phyloP scores from a whole-genome alignment of 208 protist species.

The Leishmania mexicana region DNA sequence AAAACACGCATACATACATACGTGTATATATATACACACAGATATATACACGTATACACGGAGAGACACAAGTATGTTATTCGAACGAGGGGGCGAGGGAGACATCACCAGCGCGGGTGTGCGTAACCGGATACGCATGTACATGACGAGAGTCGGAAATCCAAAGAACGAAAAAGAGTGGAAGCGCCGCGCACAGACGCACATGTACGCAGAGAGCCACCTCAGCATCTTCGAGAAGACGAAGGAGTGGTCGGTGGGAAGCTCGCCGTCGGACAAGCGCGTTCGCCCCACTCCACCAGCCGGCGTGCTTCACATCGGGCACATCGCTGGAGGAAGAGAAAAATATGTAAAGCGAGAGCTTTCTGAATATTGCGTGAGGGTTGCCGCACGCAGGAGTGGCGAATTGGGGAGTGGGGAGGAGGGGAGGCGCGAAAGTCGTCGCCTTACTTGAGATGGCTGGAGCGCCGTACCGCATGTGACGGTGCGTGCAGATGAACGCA shows the following conservation, averaged over 20 bases:
- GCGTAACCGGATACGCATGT: not conserved
- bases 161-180: not conserved
- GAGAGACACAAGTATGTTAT: not conserved
- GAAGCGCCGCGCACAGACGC: not conserved
- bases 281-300: not conserved
- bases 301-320: not conserved
- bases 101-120: not conserved
- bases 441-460: not conserved
- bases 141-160: not conserved
- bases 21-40: not conserved
- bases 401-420: not conserved
- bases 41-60: not conserved
- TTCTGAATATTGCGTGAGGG: not conserved
- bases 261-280: not conserved
- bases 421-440: not conserved
- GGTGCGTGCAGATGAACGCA: not conserved
- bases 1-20: not conserved
- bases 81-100: not conserved
- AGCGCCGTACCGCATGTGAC: not conserved
- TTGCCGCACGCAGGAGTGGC: not conserved
- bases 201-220: not conserved
- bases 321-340: not conserved
- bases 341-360: not conserved
- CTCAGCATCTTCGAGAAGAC: not conserved
- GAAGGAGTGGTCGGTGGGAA: not conserved